phyloP scores from a whole-genome alignment of 2,329 filamentous ascomycete species.

The Scedosporium dehoogii region DNA sequence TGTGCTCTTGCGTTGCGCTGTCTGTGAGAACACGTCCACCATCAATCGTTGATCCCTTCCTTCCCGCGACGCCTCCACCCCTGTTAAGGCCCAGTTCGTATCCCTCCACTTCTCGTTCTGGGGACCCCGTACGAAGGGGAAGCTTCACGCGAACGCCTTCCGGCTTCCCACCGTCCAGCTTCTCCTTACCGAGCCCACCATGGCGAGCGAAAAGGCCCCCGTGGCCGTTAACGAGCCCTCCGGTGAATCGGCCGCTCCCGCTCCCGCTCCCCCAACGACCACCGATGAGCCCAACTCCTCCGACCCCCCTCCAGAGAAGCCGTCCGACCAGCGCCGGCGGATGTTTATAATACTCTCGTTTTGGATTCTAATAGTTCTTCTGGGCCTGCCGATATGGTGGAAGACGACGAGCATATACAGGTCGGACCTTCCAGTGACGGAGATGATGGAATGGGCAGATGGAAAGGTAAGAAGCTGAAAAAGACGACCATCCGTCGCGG shows the following conservation, averaged over 20 bases:
- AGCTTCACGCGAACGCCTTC: background rate
- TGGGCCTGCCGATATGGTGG: conserved; percentile 94
- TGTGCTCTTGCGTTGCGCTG: background rate
- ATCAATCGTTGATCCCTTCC: background rate
- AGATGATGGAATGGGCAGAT: conserved; percentile 88
- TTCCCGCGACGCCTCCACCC: background rate
- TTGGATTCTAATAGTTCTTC: conserved; percentile 73
- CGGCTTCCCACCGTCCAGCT: background rate
- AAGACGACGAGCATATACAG: conserved; percentile 88
- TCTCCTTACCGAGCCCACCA: background rate
- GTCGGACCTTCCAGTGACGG: conserved; percentile 68
- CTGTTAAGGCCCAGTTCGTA: background rate
- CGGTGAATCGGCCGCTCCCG: background rate
- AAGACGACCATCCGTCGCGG: too few relatives aligned
- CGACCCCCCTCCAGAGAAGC: conserved; percentile 66
- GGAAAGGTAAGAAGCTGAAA: conserved; percentile 54
- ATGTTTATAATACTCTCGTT: conserved; percentile 74
- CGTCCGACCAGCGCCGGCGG: conserved; percentile 58
- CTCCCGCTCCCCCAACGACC: conserved; percentile 20
- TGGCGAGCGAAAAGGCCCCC: background rate
- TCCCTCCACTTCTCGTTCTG: background rate
- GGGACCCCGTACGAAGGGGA: background rate
- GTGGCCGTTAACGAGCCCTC: conserved; percentile 1
- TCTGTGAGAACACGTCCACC: background rate
- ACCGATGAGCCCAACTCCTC: conserved; percentile 4